Evolutionary conservation across 768 basidiomycete genomes (phyloP).

Genomic region (Tephrocybe rancida): DNA sequence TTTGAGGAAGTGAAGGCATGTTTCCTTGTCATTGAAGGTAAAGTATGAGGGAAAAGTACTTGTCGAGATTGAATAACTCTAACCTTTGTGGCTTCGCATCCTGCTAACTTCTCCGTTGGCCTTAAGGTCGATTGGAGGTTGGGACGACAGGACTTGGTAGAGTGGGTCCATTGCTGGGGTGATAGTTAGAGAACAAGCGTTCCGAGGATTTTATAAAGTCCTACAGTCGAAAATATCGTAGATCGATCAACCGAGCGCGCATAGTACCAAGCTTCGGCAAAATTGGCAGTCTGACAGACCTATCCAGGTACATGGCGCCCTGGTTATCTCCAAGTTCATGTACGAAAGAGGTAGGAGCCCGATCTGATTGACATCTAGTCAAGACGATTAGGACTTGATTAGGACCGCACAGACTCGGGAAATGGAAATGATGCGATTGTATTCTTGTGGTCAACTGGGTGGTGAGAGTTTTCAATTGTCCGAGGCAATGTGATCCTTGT

Average conservation of each 20-base stretch:
- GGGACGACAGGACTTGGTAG: conserved; percentile 26
- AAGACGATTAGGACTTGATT: conserved; percentile 3
- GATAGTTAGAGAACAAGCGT: conserved; percentile 22
- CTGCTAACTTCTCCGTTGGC: conserved; percentile 44
- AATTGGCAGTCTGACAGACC: background rate
- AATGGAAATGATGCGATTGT: conserved; percentile 8
- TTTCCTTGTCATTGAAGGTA: conserved; percentile 44
- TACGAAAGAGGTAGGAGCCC: conserved; percentile 1
- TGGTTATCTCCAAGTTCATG: conserved; percentile 1
- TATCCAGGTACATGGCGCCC: conserved; percentile 1
- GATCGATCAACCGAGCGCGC: conserved; percentile 10
- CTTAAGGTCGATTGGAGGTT: conserved; percentile 37
- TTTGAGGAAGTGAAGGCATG: conserved; percentile 71
- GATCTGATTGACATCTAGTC: conserved; percentile 12
- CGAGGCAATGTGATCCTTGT: conserved; percentile 4
- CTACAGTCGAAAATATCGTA: conserved; percentile 10
- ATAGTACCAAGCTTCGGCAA: conserved; percentile 5
- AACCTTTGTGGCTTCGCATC: conserved; percentile 46
- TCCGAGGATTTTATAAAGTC: conserved; percentile 35
- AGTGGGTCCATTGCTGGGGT: conserved; percentile 31
- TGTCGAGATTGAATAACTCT: background rate
- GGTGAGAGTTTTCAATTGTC: conserved; percentile 3
- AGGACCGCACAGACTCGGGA: background rate
- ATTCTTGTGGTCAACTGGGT: background rate
- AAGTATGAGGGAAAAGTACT: background rate